Conservation (phyloP, 2,329 filamentous ascomycete species). For the Colletotrichum echinochloae region DNA sequence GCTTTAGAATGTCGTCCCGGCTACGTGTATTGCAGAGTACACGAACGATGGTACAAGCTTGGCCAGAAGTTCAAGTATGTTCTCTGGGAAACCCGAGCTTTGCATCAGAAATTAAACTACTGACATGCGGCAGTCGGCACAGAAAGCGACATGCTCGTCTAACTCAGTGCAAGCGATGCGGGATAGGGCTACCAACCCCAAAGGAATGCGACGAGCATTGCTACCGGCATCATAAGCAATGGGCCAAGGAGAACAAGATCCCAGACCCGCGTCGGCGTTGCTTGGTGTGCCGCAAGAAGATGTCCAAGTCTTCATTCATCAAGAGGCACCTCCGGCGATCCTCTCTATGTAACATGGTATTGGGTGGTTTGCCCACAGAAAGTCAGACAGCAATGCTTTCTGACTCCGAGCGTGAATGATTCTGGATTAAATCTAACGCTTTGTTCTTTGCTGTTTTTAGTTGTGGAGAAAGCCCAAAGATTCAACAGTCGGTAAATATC, state of each 20-base stretch:
- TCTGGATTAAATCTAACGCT: background rate
- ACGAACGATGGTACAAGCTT: background rate
- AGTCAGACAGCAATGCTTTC: conserved; percentile 3
- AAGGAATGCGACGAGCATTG: conserved; percentile 2
- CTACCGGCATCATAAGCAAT: background rate
- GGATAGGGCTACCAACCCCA: background rate
- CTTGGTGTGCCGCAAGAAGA: background rate
- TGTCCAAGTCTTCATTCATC: background rate
- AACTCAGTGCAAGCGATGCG: background rate
- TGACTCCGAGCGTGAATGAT: background rate
- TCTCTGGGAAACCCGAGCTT: no score
- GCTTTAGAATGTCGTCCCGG: background rate
- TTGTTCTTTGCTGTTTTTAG: background rate
- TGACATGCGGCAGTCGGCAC: background rate
- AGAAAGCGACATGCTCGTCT: background rate
- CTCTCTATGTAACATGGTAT: background rate
- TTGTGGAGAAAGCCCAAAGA: background rate
- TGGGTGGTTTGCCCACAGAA: background rate
- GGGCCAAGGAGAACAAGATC: background rate
- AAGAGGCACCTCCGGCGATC: background rate
- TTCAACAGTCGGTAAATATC: background rate
- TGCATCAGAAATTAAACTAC: no score
- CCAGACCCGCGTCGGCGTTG: conserved; percentile 15
- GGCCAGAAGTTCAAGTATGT: background rate
- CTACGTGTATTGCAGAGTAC: background rate